A percentile compares a stretch with the other conserved stretches of the same genome.
Evolutionary conservation across 1,284 basidiomycete genomes (phyloP).

Genomic region (Mrakiaceae sp.): DNA sequence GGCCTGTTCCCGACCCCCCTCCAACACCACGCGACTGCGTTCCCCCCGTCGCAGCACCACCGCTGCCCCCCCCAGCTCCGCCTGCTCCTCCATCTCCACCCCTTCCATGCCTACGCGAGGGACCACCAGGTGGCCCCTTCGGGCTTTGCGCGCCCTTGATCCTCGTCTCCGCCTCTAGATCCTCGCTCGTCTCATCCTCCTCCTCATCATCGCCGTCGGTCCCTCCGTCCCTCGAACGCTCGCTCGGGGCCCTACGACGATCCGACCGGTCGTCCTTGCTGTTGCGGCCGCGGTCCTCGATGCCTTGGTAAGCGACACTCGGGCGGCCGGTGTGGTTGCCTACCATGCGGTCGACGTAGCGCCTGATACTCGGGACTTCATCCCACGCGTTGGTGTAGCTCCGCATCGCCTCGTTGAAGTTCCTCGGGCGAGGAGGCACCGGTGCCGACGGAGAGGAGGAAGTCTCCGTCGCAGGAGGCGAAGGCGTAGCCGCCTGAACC

Average conservation of each 20-base stretch:
- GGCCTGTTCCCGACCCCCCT: too few relatives aligned
- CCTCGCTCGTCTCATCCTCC: slow-evolving; percentile 21
- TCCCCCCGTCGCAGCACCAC: too few relatives aligned
- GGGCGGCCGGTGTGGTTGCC: slow-evolving; percentile 6
- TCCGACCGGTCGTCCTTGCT: slow-evolving; percentile 24
- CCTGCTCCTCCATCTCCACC: slow-evolving; percentile 20
- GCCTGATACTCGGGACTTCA: slow-evolving; percentile 58
- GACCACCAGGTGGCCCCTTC: slow-evolving; percentile 26
- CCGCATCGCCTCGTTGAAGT: slow-evolving; percentile 44
- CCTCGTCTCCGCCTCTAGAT: too few relatives aligned
- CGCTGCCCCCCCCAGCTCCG: not conserved
- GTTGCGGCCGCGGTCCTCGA: slow-evolving; percentile 21
- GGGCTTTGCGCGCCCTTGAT: slow-evolving; percentile 18
- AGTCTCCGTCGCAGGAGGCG: slow-evolving; percentile 28
- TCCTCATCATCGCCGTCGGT: slow-evolving; percentile 61
- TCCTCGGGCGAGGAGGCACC: slow-evolving; percentile 30
- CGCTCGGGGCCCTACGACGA: slow-evolving; percentile 49
- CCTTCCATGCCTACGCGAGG: not conserved
- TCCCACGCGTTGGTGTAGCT: slow-evolving; percentile 75
- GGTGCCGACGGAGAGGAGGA: slow-evolving; percentile 26
- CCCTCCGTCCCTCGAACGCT: slow-evolving; percentile 64
- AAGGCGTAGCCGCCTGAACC: slow-evolving; percentile 28
- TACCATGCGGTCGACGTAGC: slow-evolving; percentile 55
- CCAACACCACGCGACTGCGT: too few relatives aligned
- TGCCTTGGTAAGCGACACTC: slow-evolving; percentile 9